Base-by-base conservation (phyloP, 2,329 filamentous ascomycete genomes). In the Aspergillus phoenicis region DNA sequence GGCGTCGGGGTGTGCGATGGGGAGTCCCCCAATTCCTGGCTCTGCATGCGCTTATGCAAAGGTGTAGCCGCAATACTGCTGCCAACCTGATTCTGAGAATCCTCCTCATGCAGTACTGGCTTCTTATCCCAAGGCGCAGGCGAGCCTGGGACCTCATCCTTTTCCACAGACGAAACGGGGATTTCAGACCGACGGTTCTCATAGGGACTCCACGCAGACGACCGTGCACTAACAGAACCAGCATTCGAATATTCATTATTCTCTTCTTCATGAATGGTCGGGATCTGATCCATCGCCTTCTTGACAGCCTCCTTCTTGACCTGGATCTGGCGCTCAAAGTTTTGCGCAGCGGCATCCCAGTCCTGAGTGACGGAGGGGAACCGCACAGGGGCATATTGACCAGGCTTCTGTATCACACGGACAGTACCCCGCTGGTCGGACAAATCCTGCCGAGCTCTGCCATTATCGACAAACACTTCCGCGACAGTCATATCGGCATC, bases 391-490 rank as follows among this genome's bases (percentile, higher is more conserved):
- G 65, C 58, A 30, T 70, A 61, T 1, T 48, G 15, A 4, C 68
- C 52, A 8, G 75, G 73, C 17, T 68, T 72, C 55, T 74, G 75
- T 28, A 77, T 62, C 11, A 78, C 75, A 10, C 73, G 71, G 2
- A 78, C 69, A 1, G 65, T 68, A 5, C 66, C 73, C 10, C 68
- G 67, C 65, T 78, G 76, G 62, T 78, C 76, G 33, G 68, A 64
- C 6, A 73, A 72, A 45, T 78, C 76, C 3, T 66, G 33, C 8
- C 59, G 66, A 5, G 72, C 75, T 48, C 74, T 74, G 2, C 76
- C 76, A 41, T 63, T 70, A 56, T 78, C 70, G 13, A 78, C 71
- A 57, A 75, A 78, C 7, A 78, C 73, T 57, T 78, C 74, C 2
- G 73, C 73, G 20, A 77, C 75, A 0, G 73, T 73, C 64, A 76